Evolutionary conservation across 805 yeast genomes (phyloP).

Genomic region (Cyberlindnera misumaiensis): DNA sequence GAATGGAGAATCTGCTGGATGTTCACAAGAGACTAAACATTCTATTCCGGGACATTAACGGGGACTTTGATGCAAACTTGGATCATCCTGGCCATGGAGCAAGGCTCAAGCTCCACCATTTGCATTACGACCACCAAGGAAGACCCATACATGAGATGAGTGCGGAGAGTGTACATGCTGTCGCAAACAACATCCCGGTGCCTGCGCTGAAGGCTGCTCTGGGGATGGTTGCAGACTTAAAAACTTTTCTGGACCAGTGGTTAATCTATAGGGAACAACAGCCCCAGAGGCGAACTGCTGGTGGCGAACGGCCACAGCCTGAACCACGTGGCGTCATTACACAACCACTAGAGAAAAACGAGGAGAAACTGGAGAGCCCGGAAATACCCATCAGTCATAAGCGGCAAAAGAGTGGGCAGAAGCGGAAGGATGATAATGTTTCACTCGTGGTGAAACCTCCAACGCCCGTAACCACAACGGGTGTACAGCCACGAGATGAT

Average conservation of each 20-base stretch:
- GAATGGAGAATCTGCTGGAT: slow-evolving; percentile 9
- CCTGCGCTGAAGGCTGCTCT: slow-evolving; percentile 3
- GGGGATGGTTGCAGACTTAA: slow-evolving; percentile 3
- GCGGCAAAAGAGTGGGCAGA: background rate
- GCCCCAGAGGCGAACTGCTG: background rate
- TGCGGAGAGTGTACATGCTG: slow-evolving; percentile 1
- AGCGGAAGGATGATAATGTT: slow-evolving; percentile 4
- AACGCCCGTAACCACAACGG: slow-evolving; percentile 8
- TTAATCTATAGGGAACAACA: slow-evolving; percentile 5
- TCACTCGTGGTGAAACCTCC: slow-evolving; percentile 18
- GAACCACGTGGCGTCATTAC: background rate
- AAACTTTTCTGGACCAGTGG: slow-evolving; percentile 10
- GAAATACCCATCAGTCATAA: background rate
- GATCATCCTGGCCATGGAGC: background rate
- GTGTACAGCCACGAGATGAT: slow-evolving; percentile 4
- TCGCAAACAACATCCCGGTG: slow-evolving; percentile 5
- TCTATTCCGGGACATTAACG: slow-evolving; percentile 14
- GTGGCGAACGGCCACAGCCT: background rate
- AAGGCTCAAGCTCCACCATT: background rate
- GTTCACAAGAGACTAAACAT: slow-evolving; percentile 8
- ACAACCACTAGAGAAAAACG: background rate
- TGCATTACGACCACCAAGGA: background rate
- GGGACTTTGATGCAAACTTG: slow-evolving; percentile 13
- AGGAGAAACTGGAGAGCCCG: background rate
- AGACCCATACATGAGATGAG: background rate